phyloP scores from a whole-genome alignment of 352 stramenopile genomes.

The Phytophthora cajani region DNA sequence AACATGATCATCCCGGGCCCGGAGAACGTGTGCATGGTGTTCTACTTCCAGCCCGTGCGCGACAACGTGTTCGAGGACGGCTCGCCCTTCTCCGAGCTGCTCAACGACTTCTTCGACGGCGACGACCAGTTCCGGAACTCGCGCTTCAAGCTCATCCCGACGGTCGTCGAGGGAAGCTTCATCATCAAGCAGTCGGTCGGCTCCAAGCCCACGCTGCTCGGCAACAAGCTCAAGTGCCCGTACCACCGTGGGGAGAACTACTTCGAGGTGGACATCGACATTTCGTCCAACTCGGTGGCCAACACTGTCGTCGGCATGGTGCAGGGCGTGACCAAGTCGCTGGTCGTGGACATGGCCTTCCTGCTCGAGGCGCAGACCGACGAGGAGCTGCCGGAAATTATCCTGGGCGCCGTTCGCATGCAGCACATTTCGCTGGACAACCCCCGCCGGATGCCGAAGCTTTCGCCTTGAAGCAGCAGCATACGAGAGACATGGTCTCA shows the following conservation, averaged over 20 bases:
- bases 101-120: slow-evolving; percentile 94
- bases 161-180: slow-evolving; percentile 96
- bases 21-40: slow-evolving; percentile 84
- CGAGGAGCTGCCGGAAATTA: slow-evolving; percentile 87
- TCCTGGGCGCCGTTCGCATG: slow-evolving; percentile 82
- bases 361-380: slow-evolving; percentile 84
- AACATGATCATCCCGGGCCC: slow-evolving; percentile 90
- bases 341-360: slow-evolving; percentile 92
- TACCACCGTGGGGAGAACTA: slow-evolving; percentile 92
- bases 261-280: slow-evolving; percentile 97
- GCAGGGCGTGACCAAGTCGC: slow-evolving; percentile 88
- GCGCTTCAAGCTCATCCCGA: slow-evolving; percentile 98
- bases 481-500: background rate
- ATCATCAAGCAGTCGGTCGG: slow-evolving; percentile 96
- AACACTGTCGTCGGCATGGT: slow-evolving; percentile 91
- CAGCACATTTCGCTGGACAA: slow-evolving; percentile 87
- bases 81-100: slow-evolving; percentile 87
- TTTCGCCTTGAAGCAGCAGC: slow-evolving; percentile 22
- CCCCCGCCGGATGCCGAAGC: slow-evolving; percentile 60
- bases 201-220: slow-evolving; percentile 95
- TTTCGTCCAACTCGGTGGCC: slow-evolving; percentile 92
- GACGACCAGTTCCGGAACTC: slow-evolving; percentile 96
- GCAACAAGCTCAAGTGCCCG: slow-evolving; percentile 95
- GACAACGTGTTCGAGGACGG: slow-evolving; percentile 89
- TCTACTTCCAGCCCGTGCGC: slow-evolving; percentile 85